A percentile compares a stretch with the other conserved stretches of the same genome.
These are phyloP conservation scores for Prillingera fragicola DNA, from an alignment of 1,284 basidiomycete genomes.

Conservation along the genomic window DNA sequence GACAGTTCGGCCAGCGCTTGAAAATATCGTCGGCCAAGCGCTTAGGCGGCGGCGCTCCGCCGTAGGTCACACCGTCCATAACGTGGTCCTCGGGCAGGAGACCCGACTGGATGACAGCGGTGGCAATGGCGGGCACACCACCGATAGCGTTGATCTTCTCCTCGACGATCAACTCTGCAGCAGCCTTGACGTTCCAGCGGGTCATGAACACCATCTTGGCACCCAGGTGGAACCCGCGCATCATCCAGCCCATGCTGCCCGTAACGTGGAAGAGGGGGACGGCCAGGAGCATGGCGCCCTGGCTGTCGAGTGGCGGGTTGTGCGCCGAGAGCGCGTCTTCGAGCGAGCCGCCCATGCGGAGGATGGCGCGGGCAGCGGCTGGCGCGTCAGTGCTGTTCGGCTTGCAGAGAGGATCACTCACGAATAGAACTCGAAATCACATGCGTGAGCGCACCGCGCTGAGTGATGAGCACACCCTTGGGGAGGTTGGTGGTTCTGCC, in stretches of 20 bases:
- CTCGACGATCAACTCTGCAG: constrained; percentile 24
- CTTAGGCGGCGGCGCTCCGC: constrained; percentile 40
- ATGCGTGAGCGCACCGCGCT: constrained; percentile 36
- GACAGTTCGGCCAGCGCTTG: constrained; percentile 28
- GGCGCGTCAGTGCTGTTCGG: neutral
- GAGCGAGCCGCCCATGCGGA: constrained; percentile 9
- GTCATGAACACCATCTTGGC: constrained; percentile 36
- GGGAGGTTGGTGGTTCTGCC: constrained; percentile 32
- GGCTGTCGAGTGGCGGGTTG: constrained; percentile 25
- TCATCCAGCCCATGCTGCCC: constrained; percentile 38
- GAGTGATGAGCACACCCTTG: constrained; percentile 39
- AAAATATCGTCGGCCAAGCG: constrained; percentile 33
- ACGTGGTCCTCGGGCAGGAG: constrained; percentile 23
- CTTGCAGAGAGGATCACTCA: constrained; percentile 12
- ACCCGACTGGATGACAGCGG: constrained; percentile 31
- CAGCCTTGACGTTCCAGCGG: constrained; percentile 33
- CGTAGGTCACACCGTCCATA: constrained; percentile 38
- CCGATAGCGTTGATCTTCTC: constrained; percentile 37
- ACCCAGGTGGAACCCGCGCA: constrained; percentile 34
- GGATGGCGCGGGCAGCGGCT: constrained; percentile 21
- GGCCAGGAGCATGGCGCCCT: constrained; percentile 25
- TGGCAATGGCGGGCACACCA: constrained; percentile 41
- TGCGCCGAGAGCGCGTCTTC: constrained; percentile 4
- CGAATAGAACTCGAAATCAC: constrained; percentile 30
- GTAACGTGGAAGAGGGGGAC: constrained; percentile 46